These are phyloP conservation scores for Pichia eremophila DNA, from an alignment of 805 yeast species.

Conservation along the genomic window DNA sequence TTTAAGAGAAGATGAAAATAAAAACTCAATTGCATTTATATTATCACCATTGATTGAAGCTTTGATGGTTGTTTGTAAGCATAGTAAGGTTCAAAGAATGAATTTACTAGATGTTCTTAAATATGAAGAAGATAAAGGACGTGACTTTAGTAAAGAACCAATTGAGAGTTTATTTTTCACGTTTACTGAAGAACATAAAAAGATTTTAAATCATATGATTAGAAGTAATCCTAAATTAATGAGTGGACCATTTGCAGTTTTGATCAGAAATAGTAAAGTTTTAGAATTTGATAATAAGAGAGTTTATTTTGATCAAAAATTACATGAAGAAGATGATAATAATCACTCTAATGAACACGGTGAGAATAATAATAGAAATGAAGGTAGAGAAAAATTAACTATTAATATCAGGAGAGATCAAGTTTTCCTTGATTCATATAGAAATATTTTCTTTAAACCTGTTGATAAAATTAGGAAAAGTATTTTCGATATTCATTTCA, in stretches of 20 bases:
- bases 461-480: conserved; percentile 64
- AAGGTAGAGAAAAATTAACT: conserved; percentile 37
- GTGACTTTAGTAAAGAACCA: conserved; percentile 63
- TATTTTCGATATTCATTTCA: conserved; percentile 71
- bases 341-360: conserved; percentile 7
- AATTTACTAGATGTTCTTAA: conserved; percentile 46
- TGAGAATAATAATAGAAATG: conserved; percentile 29
- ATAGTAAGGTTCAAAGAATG: conserved; percentile 53
- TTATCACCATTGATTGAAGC: conserved; percentile 83
- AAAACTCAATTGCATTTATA: conserved; percentile 65
- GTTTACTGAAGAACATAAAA: conserved; percentile 82
- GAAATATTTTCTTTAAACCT: conserved; percentile 70
- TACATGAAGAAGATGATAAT: conserved; percentile 31
- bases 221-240: conserved; percentile 82
- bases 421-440: conserved; percentile 84
- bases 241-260: conserved; percentile 91
- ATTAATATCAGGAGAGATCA: conserved; percentile 77
- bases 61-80: conserved; percentile 93
- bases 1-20: conserved; percentile 47
- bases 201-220: conserved; percentile 84
- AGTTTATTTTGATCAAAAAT: conserved; percentile 67
- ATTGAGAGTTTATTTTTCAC: conserved; percentile 72
- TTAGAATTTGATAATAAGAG: conserved; percentile 92
- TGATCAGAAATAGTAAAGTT: conserved; percentile 80
- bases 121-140: conserved; percentile 49